Evolutionary conservation across 371 early-diverging fungal genomes (phyloP), one percentile per base, ranked within the genome.

Genomic region (Lichtheimia corymbifera): DNA sequence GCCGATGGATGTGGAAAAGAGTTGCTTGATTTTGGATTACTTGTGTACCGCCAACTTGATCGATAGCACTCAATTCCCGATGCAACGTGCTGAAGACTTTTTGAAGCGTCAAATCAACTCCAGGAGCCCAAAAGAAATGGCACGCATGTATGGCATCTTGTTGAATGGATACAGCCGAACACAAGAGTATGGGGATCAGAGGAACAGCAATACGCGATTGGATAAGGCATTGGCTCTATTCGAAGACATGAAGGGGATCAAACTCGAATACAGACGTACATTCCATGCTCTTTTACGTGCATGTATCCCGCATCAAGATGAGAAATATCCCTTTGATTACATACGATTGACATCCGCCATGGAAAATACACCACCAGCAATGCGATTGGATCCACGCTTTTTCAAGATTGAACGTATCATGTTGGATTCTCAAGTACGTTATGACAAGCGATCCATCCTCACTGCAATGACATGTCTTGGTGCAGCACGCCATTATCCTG

Each of bases 341-440:
- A 74, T 76, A 40, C 44, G 25, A n/a, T 50, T 63, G 15, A 62
- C 62, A 15, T 71, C 71, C 20, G 22, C 28, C 44, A 41, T 15
- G 61, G 58, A 42, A 35, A 60, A 17, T 40, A 18, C 12, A 50
- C 55, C 17, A 50, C 54, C 44, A 28, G 54, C n/a, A 30, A 25
- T 51, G 49, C 53, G 52, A 11, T 40, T 72, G 50, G 81, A 80
- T 59, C 66, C 41, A 17, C 78, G 81, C 22, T 24, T 80, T 14
- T 76, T 73, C 57, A 74, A 77, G 18, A 72, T 81, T 43, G 82
- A 81, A 58, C 63, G 70, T 17, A 69, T 77, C 43, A 81, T 81
- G 79, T 47, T 78, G 12, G 71, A 70, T 7, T 61, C 70, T 6
- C 27, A 50, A 24, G n/a, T 81, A 12, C 75, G 66, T 15, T 71